Base-by-base conservation (phyloP, 345 rosid species). In the Erodium maritimum region DNA sequence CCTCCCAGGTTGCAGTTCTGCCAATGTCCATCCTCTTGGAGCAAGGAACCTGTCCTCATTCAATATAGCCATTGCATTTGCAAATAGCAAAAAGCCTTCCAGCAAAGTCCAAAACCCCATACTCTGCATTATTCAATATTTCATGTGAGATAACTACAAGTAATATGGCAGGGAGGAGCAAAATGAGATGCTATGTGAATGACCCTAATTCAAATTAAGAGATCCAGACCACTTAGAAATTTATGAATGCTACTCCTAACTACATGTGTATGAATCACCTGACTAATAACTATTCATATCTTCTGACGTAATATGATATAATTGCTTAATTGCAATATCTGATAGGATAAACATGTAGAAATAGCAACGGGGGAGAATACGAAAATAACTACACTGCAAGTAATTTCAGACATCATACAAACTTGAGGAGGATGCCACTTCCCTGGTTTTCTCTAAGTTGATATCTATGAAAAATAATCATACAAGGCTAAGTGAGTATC, bases 21-120 rank as follows among this genome's bases (percentile, higher is more conserved):
- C 74, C 61, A 80, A 56, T 1, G 76, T 75, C 85, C 80, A 80
- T 23, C 80, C 67, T 61, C 82, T 74, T 37, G 73, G 85, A 54
- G 61, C 74, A 21, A 77, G 80, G 55, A 72, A 72, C 57, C 80
- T 60, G 54, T 77, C 82, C 54, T 80, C 82, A 52, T 80, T 80
- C 62, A 74, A 67, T 63, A 80, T 72, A 6, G 85, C 85, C 23
- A 80, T 24, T 1, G 76, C 80, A 66, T 77, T 80, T 51, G 78
- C 76, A 55, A 80, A 68, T 2, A 80, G 73, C 58, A 75, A 71
- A 19, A 75, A 59, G 5, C 73, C 78, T 69, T 75, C 82, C 50
- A 77, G 54, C 6, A 75, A 67, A 19, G 71, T 68, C 85, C 82
- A 72, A 16, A 80, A 72, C 4, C 85, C 82, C 80, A 80, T 72